A percentile compares a stretch with the other conserved stretches of the same genome.
Evolutionary conservation across 768 basidiomycete species (phyloP).

Genomic region (Phaffia tasmanica): DNA sequence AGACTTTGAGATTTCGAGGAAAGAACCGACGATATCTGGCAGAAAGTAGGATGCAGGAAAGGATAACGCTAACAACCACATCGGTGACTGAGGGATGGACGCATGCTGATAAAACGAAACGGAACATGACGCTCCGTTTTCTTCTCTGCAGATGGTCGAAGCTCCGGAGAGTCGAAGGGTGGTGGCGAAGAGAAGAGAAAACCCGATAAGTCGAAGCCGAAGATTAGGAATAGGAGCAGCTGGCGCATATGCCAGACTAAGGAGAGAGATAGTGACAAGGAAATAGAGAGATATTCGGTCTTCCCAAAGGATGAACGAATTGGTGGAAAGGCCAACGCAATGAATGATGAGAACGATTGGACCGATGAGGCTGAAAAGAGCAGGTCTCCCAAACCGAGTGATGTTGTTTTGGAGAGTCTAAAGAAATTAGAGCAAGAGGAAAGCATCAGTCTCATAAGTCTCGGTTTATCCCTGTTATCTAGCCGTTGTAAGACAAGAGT

Average conservation of each 20-base stretch:
- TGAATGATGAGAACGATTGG: conserved; percentile 47
- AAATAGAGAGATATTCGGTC: conserved; percentile 71
- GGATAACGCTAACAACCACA: conserved; percentile 49
- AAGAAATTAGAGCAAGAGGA: conserved; percentile 1
- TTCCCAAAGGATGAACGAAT: conserved; percentile 98
- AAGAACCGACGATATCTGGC: conserved; percentile 49
- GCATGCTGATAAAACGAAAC: conserved; percentile 80
- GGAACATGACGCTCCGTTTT: conserved; percentile 71
- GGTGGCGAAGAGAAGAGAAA: conserved; percentile 53
- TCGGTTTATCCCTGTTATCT: conserved; percentile 19
- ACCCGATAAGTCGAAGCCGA: conserved; percentile 62
- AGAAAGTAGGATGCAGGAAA: conserved; percentile 49
- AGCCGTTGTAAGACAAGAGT: conserved; percentile 31
- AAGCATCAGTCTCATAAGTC: conserved; percentile 10
- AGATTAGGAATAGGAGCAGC: conserved; percentile 58
- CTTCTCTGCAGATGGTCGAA: conserved; percentile 86
- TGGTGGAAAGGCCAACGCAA: conserved; percentile 67
- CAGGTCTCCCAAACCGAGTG: neutral
- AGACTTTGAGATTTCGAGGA: conserved; percentile 57
- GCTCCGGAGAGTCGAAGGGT: conserved; percentile 64
- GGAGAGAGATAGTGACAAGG: conserved; percentile 47
- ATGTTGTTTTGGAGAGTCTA: neutral
- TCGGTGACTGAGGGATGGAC: conserved; percentile 55
- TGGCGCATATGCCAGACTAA: conserved; percentile 53
- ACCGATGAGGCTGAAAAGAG: conserved; percentile 27